A percentile compares a stretch with the other conserved stretches of the same genome.
Conservation (phyloP, 352 stramenopile species). For the Poterioochromonas sp. region DNA sequence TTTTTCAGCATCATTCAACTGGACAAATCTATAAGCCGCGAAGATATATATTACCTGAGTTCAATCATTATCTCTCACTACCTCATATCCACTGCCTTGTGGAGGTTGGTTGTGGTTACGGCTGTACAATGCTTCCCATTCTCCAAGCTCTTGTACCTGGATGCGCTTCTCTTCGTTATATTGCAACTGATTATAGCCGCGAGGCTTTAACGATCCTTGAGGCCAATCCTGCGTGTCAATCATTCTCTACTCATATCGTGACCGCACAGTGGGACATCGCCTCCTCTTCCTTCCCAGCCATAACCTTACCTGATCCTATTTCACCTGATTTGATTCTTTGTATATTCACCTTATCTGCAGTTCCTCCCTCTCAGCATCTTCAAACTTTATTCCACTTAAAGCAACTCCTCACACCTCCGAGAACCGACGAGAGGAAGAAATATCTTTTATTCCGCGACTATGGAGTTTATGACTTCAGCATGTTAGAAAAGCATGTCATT, state of each 20-base stretch:
- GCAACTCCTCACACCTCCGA: background rate
- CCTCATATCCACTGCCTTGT: background rate
- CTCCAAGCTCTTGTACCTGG: no score
- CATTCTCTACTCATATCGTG: background rate
- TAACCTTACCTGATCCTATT: background rate
- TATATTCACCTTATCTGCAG: slow-evolving; percentile 21
- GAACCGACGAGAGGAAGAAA: background rate
- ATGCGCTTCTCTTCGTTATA: background rate
- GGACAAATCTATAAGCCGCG: background rate
- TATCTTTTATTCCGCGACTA: slow-evolving; percentile 21
- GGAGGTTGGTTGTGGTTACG: slow-evolving; percentile 28
- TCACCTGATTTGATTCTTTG: background rate
- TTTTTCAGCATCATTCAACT: background rate
- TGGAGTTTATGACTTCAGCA: slow-evolving; percentile 23
- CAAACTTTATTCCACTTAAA: background rate
- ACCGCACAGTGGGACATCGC: background rate
- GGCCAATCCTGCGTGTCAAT: background rate
- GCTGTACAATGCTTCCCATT: background rate
- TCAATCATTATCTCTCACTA: background rate
- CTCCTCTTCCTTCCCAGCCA: background rate
- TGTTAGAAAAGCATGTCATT: background rate
- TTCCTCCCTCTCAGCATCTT: background rate
- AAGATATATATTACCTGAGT: slow-evolving; percentile 10
- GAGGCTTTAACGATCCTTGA: background rate
- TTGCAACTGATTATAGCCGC: slow-evolving; percentile 13